A percentile compares a stretch with the other conserved stretches of the same genome.
phyloP scores from a whole-genome alignment of 1,284 basidiomycete species.

The Stereum hirsutum region DNA sequence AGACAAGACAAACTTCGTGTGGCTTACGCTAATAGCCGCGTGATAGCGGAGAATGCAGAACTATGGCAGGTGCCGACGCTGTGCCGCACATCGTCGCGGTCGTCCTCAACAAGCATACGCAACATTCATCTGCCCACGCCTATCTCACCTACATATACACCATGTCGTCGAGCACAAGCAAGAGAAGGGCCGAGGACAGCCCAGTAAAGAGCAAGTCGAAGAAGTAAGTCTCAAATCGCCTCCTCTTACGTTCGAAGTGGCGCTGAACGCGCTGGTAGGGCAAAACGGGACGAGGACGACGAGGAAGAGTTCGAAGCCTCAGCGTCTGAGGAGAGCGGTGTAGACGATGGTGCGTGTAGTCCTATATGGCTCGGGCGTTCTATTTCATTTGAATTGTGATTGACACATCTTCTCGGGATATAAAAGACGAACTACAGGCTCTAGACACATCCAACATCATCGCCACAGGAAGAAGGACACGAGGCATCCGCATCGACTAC shows the following conservation, averaged over 20 bases:
- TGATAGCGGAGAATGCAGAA: not conserved
- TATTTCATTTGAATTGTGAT: too few species aligned
- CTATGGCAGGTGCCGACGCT: not conserved
- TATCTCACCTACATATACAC: too few species aligned
- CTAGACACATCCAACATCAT: constrained; percentile 21
- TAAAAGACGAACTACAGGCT: constrained; percentile 21
- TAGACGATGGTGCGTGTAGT: constrained; percentile 20
- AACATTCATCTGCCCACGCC: too few species aligned
- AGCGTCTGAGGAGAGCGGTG: constrained; percentile 16
- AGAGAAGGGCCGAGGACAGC: constrained; percentile 22
- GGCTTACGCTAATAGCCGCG: too few species aligned
- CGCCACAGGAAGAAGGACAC: constrained; percentile 21
- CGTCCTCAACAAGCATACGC: not conserved
- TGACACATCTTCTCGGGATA: too few species aligned
- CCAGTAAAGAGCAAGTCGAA: constrained; percentile 18
- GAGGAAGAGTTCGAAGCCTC: constrained; percentile 20
- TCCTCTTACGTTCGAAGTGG: not conserved
- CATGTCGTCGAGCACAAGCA: constrained; percentile 19
- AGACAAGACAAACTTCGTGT: too few species aligned
- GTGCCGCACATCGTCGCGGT: not conserved
- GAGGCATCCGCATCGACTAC: constrained; percentile 26
- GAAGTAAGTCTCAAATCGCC: constrained; percentile 17
- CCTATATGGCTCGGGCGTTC: too few species aligned
- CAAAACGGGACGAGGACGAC: constrained; percentile 18
- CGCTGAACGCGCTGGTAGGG: constrained; percentile 13